Evolutionary conservation across 2,329 filamentous ascomycete genomes (phyloP).

Genomic region (Colletotrichum aenigma): DNA sequence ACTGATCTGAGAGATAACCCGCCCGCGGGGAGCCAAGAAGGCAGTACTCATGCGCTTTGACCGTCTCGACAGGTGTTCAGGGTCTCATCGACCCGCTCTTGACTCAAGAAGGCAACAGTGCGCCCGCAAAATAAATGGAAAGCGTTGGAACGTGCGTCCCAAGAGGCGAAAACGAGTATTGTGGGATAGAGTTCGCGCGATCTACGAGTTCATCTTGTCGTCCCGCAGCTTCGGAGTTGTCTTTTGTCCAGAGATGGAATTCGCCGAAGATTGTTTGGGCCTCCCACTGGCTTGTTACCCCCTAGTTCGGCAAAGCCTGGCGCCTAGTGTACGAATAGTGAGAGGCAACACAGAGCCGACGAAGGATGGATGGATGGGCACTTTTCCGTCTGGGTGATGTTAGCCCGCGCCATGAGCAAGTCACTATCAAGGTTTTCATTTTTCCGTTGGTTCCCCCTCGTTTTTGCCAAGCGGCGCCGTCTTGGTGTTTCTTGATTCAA

Average conservation of each 20-base stretch:
- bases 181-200: background rate
- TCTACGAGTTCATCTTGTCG: constrained; percentile 4
- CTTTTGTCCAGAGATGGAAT: background rate
- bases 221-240: background rate
- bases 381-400: background rate
- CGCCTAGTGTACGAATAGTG: background rate
- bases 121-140: background rate
- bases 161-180: constrained; percentile 1
- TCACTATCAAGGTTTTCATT: background rate
- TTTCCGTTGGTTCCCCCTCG: background rate
- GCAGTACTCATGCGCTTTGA: background rate
- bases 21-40: background rate
- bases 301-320: background rate
- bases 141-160: background rate
- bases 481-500: constrained; percentile 5
- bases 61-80: background rate
- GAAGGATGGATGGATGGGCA: background rate
- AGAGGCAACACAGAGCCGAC: background rate
- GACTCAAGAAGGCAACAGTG: background rate
- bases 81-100: background rate
- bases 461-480: background rate
- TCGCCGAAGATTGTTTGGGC: background rate
- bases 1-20: background rate
- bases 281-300: background rate
- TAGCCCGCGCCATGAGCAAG: background rate